phyloP scores from a whole-genome alignment of 306 rosid genomes.

The Begonia peltatifolia region DNA sequence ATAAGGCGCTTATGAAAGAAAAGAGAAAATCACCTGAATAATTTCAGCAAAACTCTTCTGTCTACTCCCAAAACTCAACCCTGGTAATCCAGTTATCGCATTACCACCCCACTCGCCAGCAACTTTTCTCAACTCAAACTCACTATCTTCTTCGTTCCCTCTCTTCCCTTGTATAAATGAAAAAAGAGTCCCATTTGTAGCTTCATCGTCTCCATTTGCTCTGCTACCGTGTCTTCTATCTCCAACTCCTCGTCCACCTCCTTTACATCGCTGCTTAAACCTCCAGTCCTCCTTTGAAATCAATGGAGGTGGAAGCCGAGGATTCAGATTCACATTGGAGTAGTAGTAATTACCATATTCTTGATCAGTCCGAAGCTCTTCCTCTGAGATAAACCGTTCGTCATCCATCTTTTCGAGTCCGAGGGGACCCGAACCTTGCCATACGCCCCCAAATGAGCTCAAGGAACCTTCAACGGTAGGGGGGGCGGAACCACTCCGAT shows the following conservation, averaged over 20 bases:
- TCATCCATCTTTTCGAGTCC: constrained; percentile 19
- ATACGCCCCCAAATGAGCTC: constrained; percentile 46
- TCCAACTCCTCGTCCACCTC: constrained; percentile 28
- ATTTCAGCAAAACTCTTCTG: constrained; percentile 29
- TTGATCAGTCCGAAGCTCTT: constrained; percentile 37
- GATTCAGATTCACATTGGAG: constrained; percentile 37
- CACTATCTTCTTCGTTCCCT: constrained; percentile 17
- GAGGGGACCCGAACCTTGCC: constrained; percentile 20
- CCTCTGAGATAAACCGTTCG: constrained; percentile 22
- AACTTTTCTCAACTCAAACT: constrained; percentile 14
- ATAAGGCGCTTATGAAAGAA: not conserved
- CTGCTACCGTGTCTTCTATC: constrained; percentile 18
- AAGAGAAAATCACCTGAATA: constrained; percentile 17
- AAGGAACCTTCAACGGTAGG: constrained; percentile 84
- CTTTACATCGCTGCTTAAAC: constrained; percentile 29
- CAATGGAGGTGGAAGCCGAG: constrained; percentile 39
- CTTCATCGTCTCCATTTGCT: constrained; percentile 4
- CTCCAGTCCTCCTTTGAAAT: constrained; percentile 44
- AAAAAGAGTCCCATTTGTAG: constrained; percentile 12
- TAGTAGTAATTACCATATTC: constrained; percentile 28
- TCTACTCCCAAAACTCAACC: constrained; percentile 26
- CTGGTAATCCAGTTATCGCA: constrained; percentile 25
- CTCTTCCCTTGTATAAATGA: constrained; percentile 19
- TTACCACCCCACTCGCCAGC: constrained; percentile 27
- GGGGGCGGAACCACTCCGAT: constrained; percentile 91